These are phyloP conservation scores for Fusarium virguliforme DNA, from an alignment of 2,329 filamentous ascomycete species.

Conservation along the genomic window DNA sequence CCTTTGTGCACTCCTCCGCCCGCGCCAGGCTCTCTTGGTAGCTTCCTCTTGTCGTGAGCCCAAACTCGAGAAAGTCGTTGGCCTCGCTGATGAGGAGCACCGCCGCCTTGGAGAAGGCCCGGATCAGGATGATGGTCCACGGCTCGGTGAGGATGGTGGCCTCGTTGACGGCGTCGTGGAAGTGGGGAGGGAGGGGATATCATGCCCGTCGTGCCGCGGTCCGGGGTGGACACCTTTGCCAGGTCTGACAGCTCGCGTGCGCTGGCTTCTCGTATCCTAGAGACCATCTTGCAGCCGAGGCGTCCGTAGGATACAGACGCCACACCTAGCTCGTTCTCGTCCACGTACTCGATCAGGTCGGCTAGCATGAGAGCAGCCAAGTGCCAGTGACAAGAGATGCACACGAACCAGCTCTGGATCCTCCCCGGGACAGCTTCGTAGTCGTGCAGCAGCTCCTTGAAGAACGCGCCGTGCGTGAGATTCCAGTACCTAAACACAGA, in stretches of 20 bases:
- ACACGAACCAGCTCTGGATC: constrained; percentile 73
- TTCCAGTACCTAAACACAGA: constrained; percentile 71
- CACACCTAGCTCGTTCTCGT: constrained; percentile 55
- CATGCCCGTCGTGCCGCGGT: constrained; percentile 25
- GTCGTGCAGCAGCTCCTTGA: constrained; percentile 65
- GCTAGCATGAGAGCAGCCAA: constrained; percentile 69
- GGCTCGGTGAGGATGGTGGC: constrained; percentile 72
- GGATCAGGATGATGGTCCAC: constrained; percentile 71
- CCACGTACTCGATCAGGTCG: constrained; percentile 67
- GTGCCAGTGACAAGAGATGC: constrained; percentile 72
- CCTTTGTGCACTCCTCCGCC: constrained; percentile 66
- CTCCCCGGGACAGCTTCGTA: constrained; percentile 66
- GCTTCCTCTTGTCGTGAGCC: constrained; percentile 37
- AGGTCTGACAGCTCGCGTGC: constrained; percentile 65
- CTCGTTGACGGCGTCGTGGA: constrained; percentile 69
- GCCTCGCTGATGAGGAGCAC: constrained; percentile 56
- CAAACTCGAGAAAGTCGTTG: constrained; percentile 43
- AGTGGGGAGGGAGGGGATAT: constrained; percentile 56
- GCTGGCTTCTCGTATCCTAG: constrained; percentile 61
- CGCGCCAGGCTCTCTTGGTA: constrained; percentile 55
- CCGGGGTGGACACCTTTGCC: constrained; percentile 62
- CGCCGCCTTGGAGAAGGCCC: constrained; percentile 67
- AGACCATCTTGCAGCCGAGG: constrained; percentile 53
- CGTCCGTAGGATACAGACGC: constrained; percentile 46
- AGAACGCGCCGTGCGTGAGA: constrained; percentile 65